phyloP scores from a whole-genome alignment of 257 asterid genomes.

The Solanum acaule region DNA sequence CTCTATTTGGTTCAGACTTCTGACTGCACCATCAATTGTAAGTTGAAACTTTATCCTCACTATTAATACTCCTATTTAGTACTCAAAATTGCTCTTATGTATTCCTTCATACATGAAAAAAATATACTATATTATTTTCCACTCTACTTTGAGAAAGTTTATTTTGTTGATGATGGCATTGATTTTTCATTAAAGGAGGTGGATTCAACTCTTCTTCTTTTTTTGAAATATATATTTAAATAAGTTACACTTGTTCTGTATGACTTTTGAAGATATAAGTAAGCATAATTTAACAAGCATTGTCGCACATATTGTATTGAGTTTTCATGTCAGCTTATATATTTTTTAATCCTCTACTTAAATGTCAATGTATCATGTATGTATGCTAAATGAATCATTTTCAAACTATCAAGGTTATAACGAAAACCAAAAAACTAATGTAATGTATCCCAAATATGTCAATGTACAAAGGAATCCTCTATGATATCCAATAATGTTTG shows the following conservation, averaged over 20 bases:
- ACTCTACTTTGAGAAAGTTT: background rate
- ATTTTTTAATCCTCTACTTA: background rate
- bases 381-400: background rate
- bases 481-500: no score
- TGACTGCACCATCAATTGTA: background rate
- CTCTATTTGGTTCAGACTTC: background rate
- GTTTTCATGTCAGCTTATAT: background rate
- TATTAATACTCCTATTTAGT: background rate
- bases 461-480: background rate
- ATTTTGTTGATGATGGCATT: background rate
- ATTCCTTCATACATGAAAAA: background rate
- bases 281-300: background rate
- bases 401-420: background rate
- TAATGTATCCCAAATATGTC: background rate
- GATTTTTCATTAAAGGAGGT: background rate
- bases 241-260: background rate
- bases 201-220: background rate
- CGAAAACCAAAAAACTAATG: no score
- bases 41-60: background rate
- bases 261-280: background rate
- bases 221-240: background rate
- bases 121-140: background rate
- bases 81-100: background rate
- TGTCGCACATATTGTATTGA: background rate
- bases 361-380: background rate